Base-by-base conservation (phyloP, 371 early-diverging fungal genomes). In the Coemansia sp. region DNA sequence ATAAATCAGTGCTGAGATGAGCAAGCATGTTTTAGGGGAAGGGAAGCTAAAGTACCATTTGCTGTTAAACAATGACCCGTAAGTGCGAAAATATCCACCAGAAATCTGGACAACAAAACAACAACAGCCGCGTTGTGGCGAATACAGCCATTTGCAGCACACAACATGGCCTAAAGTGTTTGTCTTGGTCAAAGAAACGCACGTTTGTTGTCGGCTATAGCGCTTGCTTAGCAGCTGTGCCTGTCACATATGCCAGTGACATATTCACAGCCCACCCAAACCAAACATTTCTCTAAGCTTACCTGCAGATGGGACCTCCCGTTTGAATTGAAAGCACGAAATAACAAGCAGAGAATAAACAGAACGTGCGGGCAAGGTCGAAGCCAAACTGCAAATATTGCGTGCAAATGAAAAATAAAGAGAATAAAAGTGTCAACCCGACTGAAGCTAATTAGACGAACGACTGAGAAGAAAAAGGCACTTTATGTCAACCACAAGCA, bases 381-480 rank as follows among this genome's bases (percentile, higher is more conserved):
- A 44, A 44, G 32, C 32, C 32, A 32, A 32, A 32, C 32, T 44
- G 44, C 13, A 12, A 44, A 44, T 44, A 44, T 44, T 32, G n/a
- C 46, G 46, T n/a, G 46, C 46, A 44, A 44, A 44, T 44, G 21
- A 11, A n/a, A 44, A 44, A 7, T n/a, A 15, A 4, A n/a, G 46
- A 13, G 46, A 44, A n/a, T 44, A 44, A 13, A n/a, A 44, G 46
- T 44, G n/a, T n/a, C 46, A 13, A 44, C 46, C 46, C 13, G n/a
- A 44, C 13, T n/a, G n/a, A n/a, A 44, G 46, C 46, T 44, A 44
- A 44, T 44, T 44, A 44, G 46, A 44, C 46, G n/a, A 56, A 52
- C 32, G 36, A 39, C 17, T 13, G 36, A 40, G 32, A 39, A 63
- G 56, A 17, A 40, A 24, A 54, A 44, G 29, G 39, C 17, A 32